Percentiles rank a stretch among this genome's conserved stretches.
phyloP scores from a whole-genome alignment of 1,284 basidiomycete genomes.

The Rhodotorula sp. region DNA sequence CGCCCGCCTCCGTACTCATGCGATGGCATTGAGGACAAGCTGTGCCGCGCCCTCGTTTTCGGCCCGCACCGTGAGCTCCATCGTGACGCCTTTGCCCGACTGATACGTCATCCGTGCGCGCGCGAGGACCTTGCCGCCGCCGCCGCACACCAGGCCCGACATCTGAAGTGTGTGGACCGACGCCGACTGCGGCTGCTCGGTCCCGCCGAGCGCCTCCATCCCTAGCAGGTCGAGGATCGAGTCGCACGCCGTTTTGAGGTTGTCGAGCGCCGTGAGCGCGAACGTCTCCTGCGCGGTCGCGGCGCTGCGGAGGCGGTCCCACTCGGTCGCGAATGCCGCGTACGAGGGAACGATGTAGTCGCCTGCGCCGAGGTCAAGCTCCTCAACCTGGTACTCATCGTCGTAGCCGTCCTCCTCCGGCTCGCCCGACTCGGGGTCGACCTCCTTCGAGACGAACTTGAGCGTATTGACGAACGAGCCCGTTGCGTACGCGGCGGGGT shows the following conservation, averaged over 20 bases:
- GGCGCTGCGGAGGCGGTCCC: constrained; percentile 82
- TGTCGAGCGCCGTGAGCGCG: constrained; percentile 86
- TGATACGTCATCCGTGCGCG: constrained; percentile 95
- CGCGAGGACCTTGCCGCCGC: constrained; percentile 88
- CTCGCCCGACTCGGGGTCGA: constrained; percentile 93
- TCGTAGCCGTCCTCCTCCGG: constrained; percentile 98
- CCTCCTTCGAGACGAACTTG: constrained; percentile 95
- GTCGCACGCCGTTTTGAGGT: constrained; percentile 89
- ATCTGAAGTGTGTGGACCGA: constrained; percentile 94
- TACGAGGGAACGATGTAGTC: constrained; percentile 94
- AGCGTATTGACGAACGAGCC: constrained; percentile 91
- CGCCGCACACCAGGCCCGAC: constrained; percentile 82
- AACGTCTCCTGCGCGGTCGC: constrained; percentile 89
- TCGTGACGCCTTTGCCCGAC: constrained; percentile 85
- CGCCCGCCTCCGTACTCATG: constrained; percentile 22
- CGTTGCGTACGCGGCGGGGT: constrained; percentile 72
- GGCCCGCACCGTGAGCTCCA: constrained; percentile 90
- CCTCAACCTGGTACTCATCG: constrained; percentile 97
- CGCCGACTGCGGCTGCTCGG: constrained; percentile 73
- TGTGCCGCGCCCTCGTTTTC: constrained; percentile 83
- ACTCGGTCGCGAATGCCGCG: constrained; percentile 86
- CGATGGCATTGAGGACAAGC: constrained; percentile 86
- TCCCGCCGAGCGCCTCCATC: constrained; percentile 94
- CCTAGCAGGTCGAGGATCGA: constrained; percentile 91
- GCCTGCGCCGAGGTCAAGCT: constrained; percentile 85